Conservation (phyloP, 2,329 filamentous ascomycete species). For the Falciphora oryzae region DNA sequence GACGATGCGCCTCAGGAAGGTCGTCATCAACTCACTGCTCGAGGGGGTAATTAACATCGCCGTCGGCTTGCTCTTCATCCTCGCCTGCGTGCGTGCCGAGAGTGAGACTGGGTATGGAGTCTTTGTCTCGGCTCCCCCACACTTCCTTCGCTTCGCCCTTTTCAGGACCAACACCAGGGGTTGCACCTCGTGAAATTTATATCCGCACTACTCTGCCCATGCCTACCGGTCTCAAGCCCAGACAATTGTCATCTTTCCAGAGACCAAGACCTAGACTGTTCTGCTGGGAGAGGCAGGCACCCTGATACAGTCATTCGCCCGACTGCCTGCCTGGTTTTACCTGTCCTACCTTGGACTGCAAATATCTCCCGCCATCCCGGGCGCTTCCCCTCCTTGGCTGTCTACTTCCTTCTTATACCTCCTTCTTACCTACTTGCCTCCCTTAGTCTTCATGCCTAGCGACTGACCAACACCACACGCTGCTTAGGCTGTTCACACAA, state of each 20-base stretch:
- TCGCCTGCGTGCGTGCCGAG: constrained; percentile 7
- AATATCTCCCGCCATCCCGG: not conserved
- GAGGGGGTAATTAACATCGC: constrained; percentile 8
- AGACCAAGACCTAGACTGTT: not conserved
- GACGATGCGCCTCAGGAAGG: constrained; percentile 5
- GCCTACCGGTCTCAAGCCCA: not conserved
- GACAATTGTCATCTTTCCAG: not conserved
- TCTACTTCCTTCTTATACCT: not conserved
- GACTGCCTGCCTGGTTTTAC: not conserved
- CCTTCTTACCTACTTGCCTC: not conserved
- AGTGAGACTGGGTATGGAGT: constrained; percentile 9
- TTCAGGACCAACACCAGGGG: not conserved
- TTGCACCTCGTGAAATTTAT: not conserved
- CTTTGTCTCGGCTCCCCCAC: not conserved
- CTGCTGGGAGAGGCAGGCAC: not conserved
- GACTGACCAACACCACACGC: not conserved
- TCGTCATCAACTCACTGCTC: constrained; percentile 4
- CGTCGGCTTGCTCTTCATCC: not conserved
- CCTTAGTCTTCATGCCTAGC: not conserved
- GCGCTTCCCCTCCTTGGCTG: not conserved
- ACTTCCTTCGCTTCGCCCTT: not conserved
- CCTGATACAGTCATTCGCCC: not conserved
- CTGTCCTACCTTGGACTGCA: not conserved
- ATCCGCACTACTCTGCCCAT: not conserved
- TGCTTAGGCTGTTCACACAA: constrained; percentile 3